Conservation (phyloP, 2,329 filamentous ascomycete genomes). For the Colletotrichum navitas region DNA sequence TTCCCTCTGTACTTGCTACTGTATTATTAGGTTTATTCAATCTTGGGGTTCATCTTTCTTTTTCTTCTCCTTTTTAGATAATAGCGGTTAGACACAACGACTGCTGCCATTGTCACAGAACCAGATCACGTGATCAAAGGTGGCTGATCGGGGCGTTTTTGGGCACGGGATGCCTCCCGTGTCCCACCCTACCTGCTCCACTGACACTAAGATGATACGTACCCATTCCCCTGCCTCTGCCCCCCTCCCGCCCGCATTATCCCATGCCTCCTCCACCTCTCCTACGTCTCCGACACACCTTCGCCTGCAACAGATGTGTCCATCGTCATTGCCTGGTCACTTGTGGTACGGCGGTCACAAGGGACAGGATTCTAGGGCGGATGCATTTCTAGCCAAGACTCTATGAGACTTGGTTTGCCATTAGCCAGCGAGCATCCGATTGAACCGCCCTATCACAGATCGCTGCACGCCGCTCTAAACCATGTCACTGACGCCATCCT, state of each 20-base stretch:
- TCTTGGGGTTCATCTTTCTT: no score
- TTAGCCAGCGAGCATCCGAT: conserved; percentile 30
- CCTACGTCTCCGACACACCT: conserved; percentile 35
- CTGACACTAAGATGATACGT: no score
- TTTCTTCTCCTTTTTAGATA: not conserved
- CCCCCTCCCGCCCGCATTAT: not conserved
- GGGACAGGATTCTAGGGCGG: not conserved
- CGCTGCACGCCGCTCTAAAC: conserved; percentile 32
- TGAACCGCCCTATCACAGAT: conserved; percentile 28
- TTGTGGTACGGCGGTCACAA: conserved; percentile 28
- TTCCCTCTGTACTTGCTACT: no score
- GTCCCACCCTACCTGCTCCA: no score
- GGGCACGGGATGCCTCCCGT: conserved; percentile 31
- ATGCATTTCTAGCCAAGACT: conserved; percentile 28
- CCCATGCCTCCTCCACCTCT: conserved; percentile 22
- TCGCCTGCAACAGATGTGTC: conserved; percentile 32
- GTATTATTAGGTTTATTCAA: no score
- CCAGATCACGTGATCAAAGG: not conserved
- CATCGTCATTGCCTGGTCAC: conserved; percentile 35
- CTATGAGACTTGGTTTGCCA: conserved; percentile 4
- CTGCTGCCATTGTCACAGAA: no score
- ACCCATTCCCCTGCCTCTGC: not conserved
- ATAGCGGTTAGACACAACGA: no score
- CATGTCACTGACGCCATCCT: conserved; percentile 35
- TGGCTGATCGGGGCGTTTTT: conserved; percentile 14